Evolutionary conservation across 106 monocot species (phyloP).

Genomic region (Acorus gramineus): DNA sequence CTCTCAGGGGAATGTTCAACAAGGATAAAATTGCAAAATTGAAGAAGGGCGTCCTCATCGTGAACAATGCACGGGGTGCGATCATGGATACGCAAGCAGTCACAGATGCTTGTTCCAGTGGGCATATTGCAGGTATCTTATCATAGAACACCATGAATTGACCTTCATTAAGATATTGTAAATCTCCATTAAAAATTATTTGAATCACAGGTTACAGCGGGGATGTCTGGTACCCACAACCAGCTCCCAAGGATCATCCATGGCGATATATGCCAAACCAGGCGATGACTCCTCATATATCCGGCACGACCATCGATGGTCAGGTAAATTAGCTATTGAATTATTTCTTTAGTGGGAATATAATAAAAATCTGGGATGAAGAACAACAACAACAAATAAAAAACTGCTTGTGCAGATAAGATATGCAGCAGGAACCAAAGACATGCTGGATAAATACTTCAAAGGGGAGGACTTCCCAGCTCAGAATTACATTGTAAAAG

Average conservation of each 20-base stretch:
- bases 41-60: slow-evolving; percentile 93
- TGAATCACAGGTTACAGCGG: slow-evolving; percentile 75
- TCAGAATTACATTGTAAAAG: slow-evolving; percentile 96
- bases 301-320: slow-evolving; percentile 85
- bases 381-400: too few relatives aligned
- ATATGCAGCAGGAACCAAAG: slow-evolving; percentile 84
- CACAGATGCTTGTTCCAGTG: slow-evolving; percentile 78
- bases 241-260: slow-evolving; percentile 95
- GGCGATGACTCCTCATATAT: slow-evolving; percentile 95
- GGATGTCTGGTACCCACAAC: slow-evolving; percentile 96
- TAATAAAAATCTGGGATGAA: too few relatives aligned
- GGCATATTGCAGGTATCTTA: slow-evolving; percentile 73
- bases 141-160: not conserved
- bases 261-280: slow-evolving; percentile 98
- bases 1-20: slow-evolving; percentile 75
- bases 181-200: not conserved
- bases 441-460: slow-evolving; percentile 93
- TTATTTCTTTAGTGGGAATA: too few relatives aligned
- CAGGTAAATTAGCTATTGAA: slow-evolving; percentile 36
- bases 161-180: too few relatives aligned
- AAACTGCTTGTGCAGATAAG: slow-evolving; percentile 48
- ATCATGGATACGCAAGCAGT: slow-evolving; percentile 93
- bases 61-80: slow-evolving; percentile 95
- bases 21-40: slow-evolving; percentile 77
- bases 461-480: slow-evolving; percentile 80